These are phyloP conservation scores for Xylaria arbuscula DNA, from an alignment of 2,329 filamentous ascomycete genomes.

Conservation along the genomic window DNA sequence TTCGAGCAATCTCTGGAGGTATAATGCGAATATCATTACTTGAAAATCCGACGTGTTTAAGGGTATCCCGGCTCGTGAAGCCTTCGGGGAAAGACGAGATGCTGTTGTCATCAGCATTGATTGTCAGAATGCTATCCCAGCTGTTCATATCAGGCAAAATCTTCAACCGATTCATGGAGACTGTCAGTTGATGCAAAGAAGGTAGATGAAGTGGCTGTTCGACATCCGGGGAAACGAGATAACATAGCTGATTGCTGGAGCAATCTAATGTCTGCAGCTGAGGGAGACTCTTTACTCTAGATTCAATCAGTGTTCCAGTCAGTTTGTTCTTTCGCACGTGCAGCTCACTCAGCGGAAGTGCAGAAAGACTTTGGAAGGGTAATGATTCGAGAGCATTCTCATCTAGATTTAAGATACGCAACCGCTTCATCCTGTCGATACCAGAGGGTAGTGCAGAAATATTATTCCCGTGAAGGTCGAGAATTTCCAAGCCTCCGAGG, in stretches of 20 bases:
- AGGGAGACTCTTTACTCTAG: constrained; percentile 66
- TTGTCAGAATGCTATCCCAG: constrained; percentile 78
- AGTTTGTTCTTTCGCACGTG: constrained; percentile 82
- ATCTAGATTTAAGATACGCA: constrained; percentile 82
- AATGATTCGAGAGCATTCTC: constrained; percentile 80
- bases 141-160: constrained; percentile 77
- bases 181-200: constrained; percentile 75
- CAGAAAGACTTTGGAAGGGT: constrained; percentile 75
- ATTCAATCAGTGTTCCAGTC: constrained; percentile 75
- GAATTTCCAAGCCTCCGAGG: constrained; percentile 76
- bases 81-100: constrained; percentile 80
- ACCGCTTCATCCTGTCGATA: constrained; percentile 72
- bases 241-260: constrained; percentile 77
- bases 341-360: constrained; percentile 78
- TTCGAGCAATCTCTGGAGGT: constrained; percentile 79
- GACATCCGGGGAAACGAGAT: constrained; percentile 57
- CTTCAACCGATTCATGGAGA: constrained; percentile 84
- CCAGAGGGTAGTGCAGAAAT: constrained; percentile 76
- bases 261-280: constrained; percentile 81
- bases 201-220: constrained; percentile 70
- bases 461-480: constrained; percentile 85
- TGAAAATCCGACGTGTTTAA: constrained; percentile 84
- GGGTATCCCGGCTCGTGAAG: constrained; percentile 72
- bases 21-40: constrained; percentile 84
- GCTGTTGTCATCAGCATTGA: constrained; percentile 85